Evolutionary conservation across 441 rosid genomes (phyloP), one percentile per base, ranked within the genome.

Genomic region (Gossypium schwendimanii): DNA sequence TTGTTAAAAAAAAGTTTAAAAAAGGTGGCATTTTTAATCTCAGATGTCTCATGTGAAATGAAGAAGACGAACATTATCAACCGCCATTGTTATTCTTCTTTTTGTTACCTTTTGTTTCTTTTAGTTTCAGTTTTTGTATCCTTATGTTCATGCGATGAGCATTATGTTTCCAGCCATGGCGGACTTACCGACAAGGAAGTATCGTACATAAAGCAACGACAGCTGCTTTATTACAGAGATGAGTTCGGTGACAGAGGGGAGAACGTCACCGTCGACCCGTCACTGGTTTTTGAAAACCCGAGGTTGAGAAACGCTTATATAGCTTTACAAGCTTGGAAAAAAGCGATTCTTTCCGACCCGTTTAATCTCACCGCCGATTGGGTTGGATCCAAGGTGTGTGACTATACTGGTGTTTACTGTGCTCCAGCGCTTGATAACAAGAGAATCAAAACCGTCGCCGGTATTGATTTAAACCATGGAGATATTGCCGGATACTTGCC

Each of bases 311-410:
- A 81, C 66, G 98, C 98, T 71, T 92, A 94, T 83, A 83, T 92
- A 45, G 98, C 98, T 70, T 81, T 94, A 8, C 97, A 92, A 79
- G 97, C 98, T 63, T 92, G 88, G 97, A 94, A 92, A 74, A 86
- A 88, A 75, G 97, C 98, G 21, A 91, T 94, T 47, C 76, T 91
- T 72, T 94, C 98, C 44, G 98, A 94, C 83, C 98, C 98, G 5
- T 45, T 23, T 7, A 91, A 92, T 77, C 55, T 81, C 36, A 94
- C 98, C 11, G 64, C 1, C 0, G 60, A 89, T 78, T 94, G 98
- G 98, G 84, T 81, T 69, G 94, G 99, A 82, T 84, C 99, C 79
- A 11, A 23, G 15, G 98, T 94, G 33, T 94, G 99, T 59, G 63
- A 44, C 77, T 94, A 91, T 79, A 74, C 79, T 8, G 82, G 79